phyloP scores from a whole-genome alignment of 371 early-diverging fungal genomes.

The Fennellomyces sp. region DNA sequence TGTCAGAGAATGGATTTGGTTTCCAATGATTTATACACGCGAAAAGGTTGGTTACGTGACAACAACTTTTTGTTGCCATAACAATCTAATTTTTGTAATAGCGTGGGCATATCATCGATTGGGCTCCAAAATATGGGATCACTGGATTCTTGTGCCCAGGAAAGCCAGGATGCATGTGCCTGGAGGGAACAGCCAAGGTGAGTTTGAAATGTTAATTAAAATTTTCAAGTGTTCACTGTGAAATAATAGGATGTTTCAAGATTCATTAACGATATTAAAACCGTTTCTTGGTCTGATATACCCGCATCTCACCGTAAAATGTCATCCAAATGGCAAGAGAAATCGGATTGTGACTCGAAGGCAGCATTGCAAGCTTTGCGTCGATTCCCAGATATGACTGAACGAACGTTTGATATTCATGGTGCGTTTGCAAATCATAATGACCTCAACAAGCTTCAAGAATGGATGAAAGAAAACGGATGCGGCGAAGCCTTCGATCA shows the following conservation, averaged over 20 bases:
- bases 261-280: conserved; percentile 49
- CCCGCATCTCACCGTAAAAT: conserved; percentile 44
- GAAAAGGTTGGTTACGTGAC: conserved; percentile 31
- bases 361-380: conserved; percentile 17
- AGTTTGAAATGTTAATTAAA: too few relatives aligned
- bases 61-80: background rate
- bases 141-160: conserved; percentile 49
- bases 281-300: conserved; percentile 43
- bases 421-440: conserved; percentile 44
- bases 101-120: conserved; percentile 46
- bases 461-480: conserved; percentile 37
- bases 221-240: too few relatives aligned
- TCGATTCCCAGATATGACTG: conserved; percentile 35
- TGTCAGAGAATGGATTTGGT: conserved; percentile 50
- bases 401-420: conserved; percentile 41
- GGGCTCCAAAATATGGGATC: conserved; percentile 44
- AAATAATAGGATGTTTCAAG: conserved; percentile 23
- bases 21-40: conserved; percentile 51
- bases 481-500: conserved; percentile 42
- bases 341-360: conserved; percentile 13
- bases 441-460: conserved; percentile 30
- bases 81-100: background rate
- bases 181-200: conserved; percentile 42
- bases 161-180: conserved; percentile 42
- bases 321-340: conserved; percentile 40